Evolutionary conservation across 83 land plant genomes (phyloP).

Genomic region (Picea abies): DNA sequence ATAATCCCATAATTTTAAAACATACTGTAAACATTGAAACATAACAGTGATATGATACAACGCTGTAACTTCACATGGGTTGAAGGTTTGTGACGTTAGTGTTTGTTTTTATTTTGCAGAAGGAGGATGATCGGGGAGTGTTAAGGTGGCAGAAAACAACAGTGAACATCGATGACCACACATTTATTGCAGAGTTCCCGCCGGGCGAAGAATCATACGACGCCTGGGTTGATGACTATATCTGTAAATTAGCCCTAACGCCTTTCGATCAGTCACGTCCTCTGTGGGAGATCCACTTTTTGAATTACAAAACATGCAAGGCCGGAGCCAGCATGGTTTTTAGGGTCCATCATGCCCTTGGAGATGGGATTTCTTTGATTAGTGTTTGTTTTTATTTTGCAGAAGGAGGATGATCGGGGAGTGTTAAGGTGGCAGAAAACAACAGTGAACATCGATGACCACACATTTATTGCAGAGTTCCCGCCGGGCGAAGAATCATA

Average conservation of each 20-base stretch:
- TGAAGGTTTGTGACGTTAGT: too few species aligned
- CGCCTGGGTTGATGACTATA: conserved; percentile 28
- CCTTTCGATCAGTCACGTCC: conserved; percentile 27
- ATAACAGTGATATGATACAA: too few species aligned
- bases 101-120: conserved; percentile 18
- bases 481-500: conserved; percentile 28
- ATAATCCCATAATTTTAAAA: too few species aligned
- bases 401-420: conserved; percentile 34
- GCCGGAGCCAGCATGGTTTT: too few species aligned
- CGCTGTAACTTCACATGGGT: too few species aligned
- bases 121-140: conserved; percentile 25
- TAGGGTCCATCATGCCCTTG: too few species aligned
- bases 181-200: conserved; percentile 27
- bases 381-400: too few species aligned
- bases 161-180: conserved; percentile 40
- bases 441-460: conserved; percentile 38
- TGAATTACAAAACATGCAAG: too few species aligned
- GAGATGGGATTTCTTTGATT: too few species aligned
- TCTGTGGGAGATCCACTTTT: conserved; percentile 37
- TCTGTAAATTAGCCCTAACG: conserved; percentile 23
- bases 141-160: conserved; percentile 40
- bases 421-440: conserved; percentile 37
- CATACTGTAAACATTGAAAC: too few species aligned
- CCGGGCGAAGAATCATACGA: conserved; percentile 29
- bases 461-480: conserved; percentile 26